Evolutionary conservation across 306 rosid genomes (phyloP).

Genomic region (Prunus davidiana): DNA sequence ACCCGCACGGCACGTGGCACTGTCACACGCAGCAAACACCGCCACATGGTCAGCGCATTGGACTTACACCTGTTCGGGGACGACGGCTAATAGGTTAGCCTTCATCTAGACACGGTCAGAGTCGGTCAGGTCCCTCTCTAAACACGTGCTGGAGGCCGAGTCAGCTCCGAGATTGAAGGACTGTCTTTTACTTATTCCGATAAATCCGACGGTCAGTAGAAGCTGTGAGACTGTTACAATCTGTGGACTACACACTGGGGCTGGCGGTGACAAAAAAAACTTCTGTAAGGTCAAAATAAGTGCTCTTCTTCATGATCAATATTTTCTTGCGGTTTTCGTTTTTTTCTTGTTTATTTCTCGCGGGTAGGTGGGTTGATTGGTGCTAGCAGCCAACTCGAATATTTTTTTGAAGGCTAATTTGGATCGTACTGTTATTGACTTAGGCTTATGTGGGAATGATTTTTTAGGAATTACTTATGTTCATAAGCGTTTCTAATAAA

Average conservation of each 20-base stretch:
- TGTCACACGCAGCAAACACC: not conserved
- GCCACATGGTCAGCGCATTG: conserved; percentile 24
- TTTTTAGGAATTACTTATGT: too few relatives aligned
- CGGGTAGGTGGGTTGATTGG: not conserved
- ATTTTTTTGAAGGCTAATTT: not conserved
- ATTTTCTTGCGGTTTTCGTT: not conserved
- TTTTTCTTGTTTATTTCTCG: not conserved
- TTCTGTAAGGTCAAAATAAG: not conserved
- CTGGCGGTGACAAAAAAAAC: not conserved
- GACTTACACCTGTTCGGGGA: conserved; percentile 40
- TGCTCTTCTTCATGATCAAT: not conserved
- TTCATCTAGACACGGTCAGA: not conserved
- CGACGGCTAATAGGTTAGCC: conserved; percentile 29
- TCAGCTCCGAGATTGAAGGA: conserved; percentile 2
- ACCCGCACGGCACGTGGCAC: conserved; percentile 18
- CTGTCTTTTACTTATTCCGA: not conserved
- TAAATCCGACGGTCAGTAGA: not conserved
- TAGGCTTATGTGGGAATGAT: too few relatives aligned
- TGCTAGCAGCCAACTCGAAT: not conserved
- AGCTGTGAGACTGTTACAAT: not conserved
- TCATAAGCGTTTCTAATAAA: accelerated
- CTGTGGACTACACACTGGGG: not conserved
- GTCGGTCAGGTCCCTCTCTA: not conserved
- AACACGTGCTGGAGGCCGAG: conserved; percentile 12
- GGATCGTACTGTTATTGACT: not conserved